phyloP scores from a whole-genome alignment of 2,329 filamentous ascomycete genomes.

The Penicillium sp. region DNA sequence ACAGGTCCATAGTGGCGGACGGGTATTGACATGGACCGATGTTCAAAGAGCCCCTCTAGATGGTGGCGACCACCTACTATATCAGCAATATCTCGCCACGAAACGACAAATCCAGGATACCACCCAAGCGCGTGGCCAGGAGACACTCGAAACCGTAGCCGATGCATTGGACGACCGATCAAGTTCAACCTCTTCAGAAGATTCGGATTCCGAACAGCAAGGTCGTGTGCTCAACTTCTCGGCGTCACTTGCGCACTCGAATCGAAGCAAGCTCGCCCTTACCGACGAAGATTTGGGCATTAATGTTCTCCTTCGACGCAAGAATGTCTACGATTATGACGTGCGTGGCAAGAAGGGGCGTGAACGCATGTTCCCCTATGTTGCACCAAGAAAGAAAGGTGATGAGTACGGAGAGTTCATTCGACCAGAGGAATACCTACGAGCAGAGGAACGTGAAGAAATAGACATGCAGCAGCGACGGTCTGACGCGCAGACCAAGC shows the following conservation, averaged over 20 bases:
- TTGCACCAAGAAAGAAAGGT: slow-evolving; percentile 71
- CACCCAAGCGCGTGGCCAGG: slow-evolving; percentile 66
- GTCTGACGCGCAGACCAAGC: slow-evolving; percentile 56
- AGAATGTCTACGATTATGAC: slow-evolving; percentile 90
- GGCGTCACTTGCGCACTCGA: slow-evolving; percentile 76
- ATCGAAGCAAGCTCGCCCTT: slow-evolving; percentile 79
- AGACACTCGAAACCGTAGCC: slow-evolving; percentile 69
- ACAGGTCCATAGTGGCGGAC: slow-evolving; percentile 64
- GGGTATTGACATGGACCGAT: slow-evolving; percentile 60
- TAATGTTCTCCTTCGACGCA: slow-evolving; percentile 83
- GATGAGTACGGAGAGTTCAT: slow-evolving; percentile 96
- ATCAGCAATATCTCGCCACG: slow-evolving; percentile 89
- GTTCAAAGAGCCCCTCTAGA: slow-evolving; percentile 65
- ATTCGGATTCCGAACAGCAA: slow-evolving; percentile 85
- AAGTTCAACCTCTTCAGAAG: slow-evolving; percentile 83
- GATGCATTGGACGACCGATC: slow-evolving; percentile 73
- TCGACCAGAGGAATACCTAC: slow-evolving; percentile 86
- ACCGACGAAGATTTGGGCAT: slow-evolving; percentile 89
- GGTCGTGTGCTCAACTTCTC: slow-evolving; percentile 89
- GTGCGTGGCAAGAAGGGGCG: slow-evolving; percentile 86
- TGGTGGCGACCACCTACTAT: slow-evolving; percentile 72
- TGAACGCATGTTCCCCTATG: slow-evolving; percentile 87
- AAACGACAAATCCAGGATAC: slow-evolving; percentile 84
- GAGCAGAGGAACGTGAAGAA: slow-evolving; percentile 85
- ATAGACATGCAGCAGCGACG: slow-evolving; percentile 62